These are phyloP conservation scores for Neocallimastix lanati DNA, from an alignment of 192 early-diverging fungal species.

Conservation along the genomic window DNA sequence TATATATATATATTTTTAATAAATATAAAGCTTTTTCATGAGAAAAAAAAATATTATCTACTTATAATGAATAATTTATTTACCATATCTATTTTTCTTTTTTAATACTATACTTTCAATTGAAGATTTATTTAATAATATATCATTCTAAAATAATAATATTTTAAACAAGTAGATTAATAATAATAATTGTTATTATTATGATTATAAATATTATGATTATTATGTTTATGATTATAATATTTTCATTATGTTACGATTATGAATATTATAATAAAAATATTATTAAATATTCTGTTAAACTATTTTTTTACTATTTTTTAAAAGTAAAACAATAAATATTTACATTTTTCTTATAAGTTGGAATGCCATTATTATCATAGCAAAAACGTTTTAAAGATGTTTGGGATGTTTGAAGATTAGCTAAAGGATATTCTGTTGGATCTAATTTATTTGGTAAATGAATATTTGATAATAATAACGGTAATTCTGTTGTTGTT, in stretches of 20 bases:
- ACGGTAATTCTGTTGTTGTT: neutral
- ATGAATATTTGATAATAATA: neutral
- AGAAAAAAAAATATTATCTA: too few relatives aligned
- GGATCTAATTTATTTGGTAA: constrained; percentile 29
- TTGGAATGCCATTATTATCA: constrained; percentile 54
- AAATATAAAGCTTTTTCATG: too few relatives aligned
- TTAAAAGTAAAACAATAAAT: constrained; percentile 4
- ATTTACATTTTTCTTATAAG: constrained; percentile 40
- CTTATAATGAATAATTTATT: too few relatives aligned
- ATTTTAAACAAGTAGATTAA: too few relatives aligned
- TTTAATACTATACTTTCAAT: neutral
- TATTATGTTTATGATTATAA: too few relatives aligned
- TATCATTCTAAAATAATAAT: neutral
- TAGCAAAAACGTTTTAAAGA: constrained; percentile 62
- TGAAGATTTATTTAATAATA: neutral
- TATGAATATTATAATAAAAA: too few relatives aligned
- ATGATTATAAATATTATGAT: too few relatives aligned
- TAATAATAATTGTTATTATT: too few relatives aligned
- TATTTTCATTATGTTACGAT: too few relatives aligned
- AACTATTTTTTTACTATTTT: too few relatives aligned
- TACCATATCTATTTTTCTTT: neutral
- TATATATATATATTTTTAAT: too few relatives aligned
- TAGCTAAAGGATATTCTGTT: constrained; percentile 50
- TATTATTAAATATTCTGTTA: too few relatives aligned
- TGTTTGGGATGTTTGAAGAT: constrained; percentile 48